phyloP scores from a whole-genome alignment of 2,329 filamentous ascomycete species.

The Apiospora hydei region DNA sequence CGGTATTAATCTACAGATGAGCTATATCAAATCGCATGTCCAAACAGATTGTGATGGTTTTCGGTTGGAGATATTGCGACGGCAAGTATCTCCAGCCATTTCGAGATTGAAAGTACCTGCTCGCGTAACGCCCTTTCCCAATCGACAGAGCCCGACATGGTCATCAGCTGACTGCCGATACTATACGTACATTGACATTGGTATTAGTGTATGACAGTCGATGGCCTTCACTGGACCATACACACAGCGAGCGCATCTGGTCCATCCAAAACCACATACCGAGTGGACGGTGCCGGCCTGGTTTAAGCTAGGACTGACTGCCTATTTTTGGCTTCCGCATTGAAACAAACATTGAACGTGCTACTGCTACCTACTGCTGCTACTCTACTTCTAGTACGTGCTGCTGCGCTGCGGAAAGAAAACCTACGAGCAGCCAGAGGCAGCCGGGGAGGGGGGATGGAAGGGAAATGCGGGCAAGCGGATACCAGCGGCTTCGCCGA shows the following conservation, averaged over 20 bases:
- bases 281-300: neutral
- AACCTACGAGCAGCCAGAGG: neutral
- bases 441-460: conserved; percentile 1
- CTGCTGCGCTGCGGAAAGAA: neutral
- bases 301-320: neutral
- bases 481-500: conserved; percentile 20
- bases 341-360: neutral
- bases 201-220: neutral
- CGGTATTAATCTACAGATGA: conserved; percentile 6
- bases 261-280: neutral
- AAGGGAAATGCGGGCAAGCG: conserved; percentile 19
- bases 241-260: neutral
- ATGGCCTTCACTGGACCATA: neutral
- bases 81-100: conserved; percentile 2
- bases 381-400: neutral
- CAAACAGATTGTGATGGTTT: neutral
- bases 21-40: conserved; percentile 19
- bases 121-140: neutral
- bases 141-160: neutral
- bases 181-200: neutral
- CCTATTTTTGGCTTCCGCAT: conserved; percentile 9
- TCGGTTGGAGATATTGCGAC: conserved; percentile 13
- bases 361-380: neutral
- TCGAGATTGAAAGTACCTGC: neutral
- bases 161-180: neutral